Base-by-base conservation (phyloP, 2,329 filamentous ascomycete genomes). In the Diaporthe sp. region DNA sequence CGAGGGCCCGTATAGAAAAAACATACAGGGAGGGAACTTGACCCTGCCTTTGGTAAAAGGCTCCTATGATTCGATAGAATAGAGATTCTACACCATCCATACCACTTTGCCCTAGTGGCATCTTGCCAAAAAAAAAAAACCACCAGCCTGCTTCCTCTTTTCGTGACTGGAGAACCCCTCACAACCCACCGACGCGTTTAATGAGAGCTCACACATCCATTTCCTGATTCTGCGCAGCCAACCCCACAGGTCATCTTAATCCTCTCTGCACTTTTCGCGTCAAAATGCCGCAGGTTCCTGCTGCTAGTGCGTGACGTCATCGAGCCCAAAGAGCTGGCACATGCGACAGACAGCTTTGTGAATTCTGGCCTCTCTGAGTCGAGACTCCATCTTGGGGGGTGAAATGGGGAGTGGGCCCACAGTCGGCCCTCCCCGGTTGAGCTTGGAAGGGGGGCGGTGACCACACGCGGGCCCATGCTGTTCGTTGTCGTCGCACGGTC, bases 31-130 rank as follows among this genome's bases (percentile, higher is more conserved):
- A 74, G 74, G 42, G 71, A 57, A 69, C 38, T 33, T 61, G 25
- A 30, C 50, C 66, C 25, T 55, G 42, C 55, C 55, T 64, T 71
- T 40, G 74, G 71, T 74, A 74, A 58, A 74, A 45, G 64, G 33
- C 50, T 45, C 71, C 40, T 40, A 67, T 54, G 71, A 57, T 66
- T 75, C 45, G 71, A 75, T 71, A 75, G 74, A 75, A 74, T 71
- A 75, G 71, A 75, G 30, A 54, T 74, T 71, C 52, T 71, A 73
- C 57, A 69, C 50, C 38, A 71, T 33, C 35, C 69, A 69, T 40
- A 66, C 71, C 64, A 74, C 25, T 52, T 71, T 57, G 71, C 50
- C 74, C 71, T 58, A 58, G 64, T 30, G 66, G 74, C 71, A 19
- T 42, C 61, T 60, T 12, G 19, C 45, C n/a, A 25, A 66, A 10